These are phyloP conservation scores for Lactarius indigo DNA, from an alignment of 768 basidiomycete genomes.

Conservation along the genomic window DNA sequence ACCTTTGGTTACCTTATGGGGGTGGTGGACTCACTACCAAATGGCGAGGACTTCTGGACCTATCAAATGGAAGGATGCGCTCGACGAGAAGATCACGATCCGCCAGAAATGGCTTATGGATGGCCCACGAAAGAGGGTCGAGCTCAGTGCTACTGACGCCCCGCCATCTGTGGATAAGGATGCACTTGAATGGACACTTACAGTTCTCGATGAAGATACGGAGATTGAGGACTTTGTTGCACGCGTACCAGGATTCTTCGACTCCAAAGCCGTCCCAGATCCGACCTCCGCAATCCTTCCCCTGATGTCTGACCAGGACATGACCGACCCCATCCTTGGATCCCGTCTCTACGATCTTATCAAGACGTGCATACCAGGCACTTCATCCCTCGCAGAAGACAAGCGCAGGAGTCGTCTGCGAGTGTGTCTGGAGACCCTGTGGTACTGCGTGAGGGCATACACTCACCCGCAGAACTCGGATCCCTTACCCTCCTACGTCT, in stretches of 20 bases:
- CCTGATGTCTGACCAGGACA: neutral
- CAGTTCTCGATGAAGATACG: neutral
- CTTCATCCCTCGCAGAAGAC: neutral
- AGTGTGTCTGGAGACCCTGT: neutral
- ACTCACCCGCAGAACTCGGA: neutral
- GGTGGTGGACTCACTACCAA: no score
- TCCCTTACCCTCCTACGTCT: neutral
- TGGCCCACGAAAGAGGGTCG: neutral
- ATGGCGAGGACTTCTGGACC: neutral
- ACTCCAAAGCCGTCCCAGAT: neutral
- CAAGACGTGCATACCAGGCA: neutral
- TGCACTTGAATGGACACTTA: neutral
- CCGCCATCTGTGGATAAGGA: no score
- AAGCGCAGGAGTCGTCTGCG: neutral
- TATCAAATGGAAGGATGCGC: neutral
- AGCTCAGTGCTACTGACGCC: neutral
- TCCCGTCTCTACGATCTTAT: neutral
- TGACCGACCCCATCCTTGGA: neutral
- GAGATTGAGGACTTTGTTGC: neutral
- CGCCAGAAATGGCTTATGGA: neutral
- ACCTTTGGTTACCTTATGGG: neutral
- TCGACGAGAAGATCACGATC: neutral
- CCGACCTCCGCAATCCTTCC: neutral
- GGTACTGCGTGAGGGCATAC: constrained; percentile 1
- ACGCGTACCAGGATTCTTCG: neutral